Conservation (phyloP, 1,284 basidiomycete genomes). For the Malassezia slooffiae region DNA sequence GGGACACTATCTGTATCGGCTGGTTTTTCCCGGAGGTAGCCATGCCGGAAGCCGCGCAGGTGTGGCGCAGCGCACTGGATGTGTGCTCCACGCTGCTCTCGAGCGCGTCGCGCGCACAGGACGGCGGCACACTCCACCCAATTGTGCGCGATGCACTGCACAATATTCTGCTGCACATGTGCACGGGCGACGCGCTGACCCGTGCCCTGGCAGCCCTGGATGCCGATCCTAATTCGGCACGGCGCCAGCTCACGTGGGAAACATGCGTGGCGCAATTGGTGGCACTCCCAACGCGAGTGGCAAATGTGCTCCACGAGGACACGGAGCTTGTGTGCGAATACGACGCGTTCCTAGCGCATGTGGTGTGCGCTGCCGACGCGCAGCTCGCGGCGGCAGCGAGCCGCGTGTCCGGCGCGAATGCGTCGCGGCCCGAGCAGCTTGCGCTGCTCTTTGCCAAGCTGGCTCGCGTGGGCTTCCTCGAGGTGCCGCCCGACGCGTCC, state of each 20-base stretch:
- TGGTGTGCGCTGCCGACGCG: too few species aligned
- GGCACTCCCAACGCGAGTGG: slow-evolving; percentile 10
- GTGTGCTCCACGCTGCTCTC: slow-evolving; percentile 10
- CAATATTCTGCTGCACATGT: neutral
- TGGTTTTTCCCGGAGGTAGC: neutral
- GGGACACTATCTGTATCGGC: neutral
- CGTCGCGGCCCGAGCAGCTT: neutral
- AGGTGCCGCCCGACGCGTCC: neutral
- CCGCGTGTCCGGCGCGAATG: neutral
- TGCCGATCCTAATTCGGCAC: neutral
- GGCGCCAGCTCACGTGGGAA: slow-evolving; percentile 3
- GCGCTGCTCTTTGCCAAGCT: slow-evolving; percentile 1
- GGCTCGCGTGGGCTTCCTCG: neutral
- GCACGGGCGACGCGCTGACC: neutral
- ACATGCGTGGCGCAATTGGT: slow-evolving; percentile 1
- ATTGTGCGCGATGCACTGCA: neutral
- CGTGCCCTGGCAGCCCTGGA: neutral
- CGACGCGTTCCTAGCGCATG: too few species aligned
- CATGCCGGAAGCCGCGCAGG: neutral
- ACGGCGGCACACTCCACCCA: neutral
- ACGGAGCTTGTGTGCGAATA: neutral
- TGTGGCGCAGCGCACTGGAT: slow-evolving; percentile 6
- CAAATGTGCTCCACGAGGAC: slow-evolving; percentile 3
- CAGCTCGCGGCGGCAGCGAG: neutral
- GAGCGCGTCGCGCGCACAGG: neutral